phyloP scores from a whole-genome alignment of 176 grass and related monocot genomes.

The Musa beccarii region DNA sequence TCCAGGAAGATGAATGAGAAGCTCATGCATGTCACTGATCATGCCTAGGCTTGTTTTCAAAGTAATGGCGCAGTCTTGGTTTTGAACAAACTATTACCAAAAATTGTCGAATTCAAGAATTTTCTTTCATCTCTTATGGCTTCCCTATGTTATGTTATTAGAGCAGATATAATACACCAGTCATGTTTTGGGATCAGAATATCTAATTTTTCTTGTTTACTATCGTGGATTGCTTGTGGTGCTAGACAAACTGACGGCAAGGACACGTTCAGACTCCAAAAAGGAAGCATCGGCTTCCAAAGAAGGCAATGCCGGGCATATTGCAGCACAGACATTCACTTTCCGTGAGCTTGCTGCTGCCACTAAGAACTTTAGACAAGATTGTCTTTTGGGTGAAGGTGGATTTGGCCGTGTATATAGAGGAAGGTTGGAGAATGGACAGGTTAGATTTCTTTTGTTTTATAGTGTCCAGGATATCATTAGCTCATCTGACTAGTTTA shows the following conservation, averaged over 20 bases:
- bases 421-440: conserved; percentile 24
- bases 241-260: conserved; percentile 17
- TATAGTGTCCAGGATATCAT: too few relatives aligned
- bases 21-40: too few relatives aligned
- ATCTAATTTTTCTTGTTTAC: neutral
- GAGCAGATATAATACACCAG: too few relatives aligned
- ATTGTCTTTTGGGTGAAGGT: conserved; percentile 37
- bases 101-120: too few relatives aligned
- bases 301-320: conserved; percentile 32
- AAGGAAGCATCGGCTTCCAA: conserved; percentile 18
- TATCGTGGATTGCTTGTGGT: neutral
- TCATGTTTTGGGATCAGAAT: neutral
- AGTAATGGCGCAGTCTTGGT: too few relatives aligned
- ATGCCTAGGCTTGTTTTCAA: too few relatives aligned
- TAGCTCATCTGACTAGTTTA: neutral
- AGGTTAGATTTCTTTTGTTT: conserved; percentile 8
- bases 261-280: conserved; percentile 11
- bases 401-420: conserved; percentile 45
- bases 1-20: too few relatives aligned
- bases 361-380: conserved; percentile 32
- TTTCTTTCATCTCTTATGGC: too few relatives aligned
- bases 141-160: too few relatives aligned
- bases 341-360: conserved; percentile 30
- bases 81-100: too few relatives aligned
- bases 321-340: conserved; percentile 38